Evolutionary conservation across 495 filamentous ascomycete genomes (phyloP), one percentile per base, ranked within the genome.

Genomic region (Rostrohypoxylon terebratum): DNA sequence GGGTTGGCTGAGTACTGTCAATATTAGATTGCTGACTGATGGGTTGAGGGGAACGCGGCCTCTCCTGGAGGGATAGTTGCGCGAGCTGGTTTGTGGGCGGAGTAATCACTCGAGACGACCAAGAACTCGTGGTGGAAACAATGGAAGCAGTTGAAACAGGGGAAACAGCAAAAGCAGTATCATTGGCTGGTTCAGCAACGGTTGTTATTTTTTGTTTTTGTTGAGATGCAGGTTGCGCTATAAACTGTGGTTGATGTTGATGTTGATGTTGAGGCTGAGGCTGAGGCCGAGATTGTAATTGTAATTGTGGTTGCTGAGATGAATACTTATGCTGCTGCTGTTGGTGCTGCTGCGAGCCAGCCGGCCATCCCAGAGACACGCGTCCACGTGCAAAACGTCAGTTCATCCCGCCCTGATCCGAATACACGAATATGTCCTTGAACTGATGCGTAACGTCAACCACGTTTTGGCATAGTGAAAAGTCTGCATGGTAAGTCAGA

Each of bases 361-460:
- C 58, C 59, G 74, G 51, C 76, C 77, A 77, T 28, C 75, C 76
- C 74, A 79, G 68, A 75, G 74, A 78, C 58, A 77, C 72, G 62
- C 71, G 76, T 75, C 74, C 76, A 44, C 57, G 72, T 63, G 59
- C 71, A 48, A 70, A 73, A 58, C 74, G 77, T 78, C 75, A 77
- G 74, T 78, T 77, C 67, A 77, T 76, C 38, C 69, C 76, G 6
- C 63, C 57, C 14, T 54, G 40, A 13, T 78, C 73, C 11, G 60
- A 65, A 68, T 73, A 83, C 4, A 73, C 58, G 53, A 83, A 84
- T 53, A 98, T 89, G 58, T 88, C 82, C 78, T 92, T 94, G 75
- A 93, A 89, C 59, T 90, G 87, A 81, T 98, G 96, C 10, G 93
- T 94, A n/a, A 90, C 89, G 72, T 97, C 92, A 11, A 97, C 94